A percentile compares a stretch with the other conserved stretches of the same genome.
These are phyloP conservation scores for Trichocladium uniseriatum DNA, from an alignment of 495 filamentous ascomycete genomes.

Conservation along the genomic window DNA sequence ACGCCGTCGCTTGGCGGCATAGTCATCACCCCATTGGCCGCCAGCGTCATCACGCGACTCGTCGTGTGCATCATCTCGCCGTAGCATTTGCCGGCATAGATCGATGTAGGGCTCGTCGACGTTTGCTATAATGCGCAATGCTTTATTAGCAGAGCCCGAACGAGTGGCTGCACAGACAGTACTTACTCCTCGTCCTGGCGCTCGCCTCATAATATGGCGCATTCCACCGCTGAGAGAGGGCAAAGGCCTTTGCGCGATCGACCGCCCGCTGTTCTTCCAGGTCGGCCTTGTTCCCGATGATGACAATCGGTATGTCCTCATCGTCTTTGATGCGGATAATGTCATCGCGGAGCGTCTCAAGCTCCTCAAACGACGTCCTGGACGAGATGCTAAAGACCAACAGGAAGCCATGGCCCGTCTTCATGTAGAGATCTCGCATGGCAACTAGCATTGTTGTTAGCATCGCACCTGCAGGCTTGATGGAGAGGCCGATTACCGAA, in stretches of 20 bases:
- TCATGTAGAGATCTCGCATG: constrained; percentile 91
- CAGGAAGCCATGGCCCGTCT: constrained; percentile 90
- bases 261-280: constrained; percentile 86
- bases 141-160: no score
- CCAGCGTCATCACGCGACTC: constrained; percentile 34
- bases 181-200: constrained; percentile 58
- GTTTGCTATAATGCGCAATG: constrained; percentile 45
- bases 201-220: constrained; percentile 94
- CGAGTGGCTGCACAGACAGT: background rate
- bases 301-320: constrained; percentile 81
- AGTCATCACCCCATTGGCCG: constrained; percentile 22
- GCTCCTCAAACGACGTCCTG: constrained; percentile 72
- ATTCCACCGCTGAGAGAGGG: constrained; percentile 81
- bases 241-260: constrained; percentile 71
- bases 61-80: constrained; percentile 50
- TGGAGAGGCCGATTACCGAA: constrained; percentile 61
- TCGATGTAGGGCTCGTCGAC: constrained; percentile 95
- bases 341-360: constrained; percentile 83
- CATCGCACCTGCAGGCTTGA: background rate
- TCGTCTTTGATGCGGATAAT: constrained; percentile 97
- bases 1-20: constrained; percentile 9
- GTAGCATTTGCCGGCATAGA: constrained; percentile 85
- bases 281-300: constrained; percentile 96
- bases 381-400: constrained; percentile 96
- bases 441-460: constrained; percentile 27